Conservation (phyloP, 1,139 yeast genomes). For the Nakaseomyces kungkrabaensis region DNA sequence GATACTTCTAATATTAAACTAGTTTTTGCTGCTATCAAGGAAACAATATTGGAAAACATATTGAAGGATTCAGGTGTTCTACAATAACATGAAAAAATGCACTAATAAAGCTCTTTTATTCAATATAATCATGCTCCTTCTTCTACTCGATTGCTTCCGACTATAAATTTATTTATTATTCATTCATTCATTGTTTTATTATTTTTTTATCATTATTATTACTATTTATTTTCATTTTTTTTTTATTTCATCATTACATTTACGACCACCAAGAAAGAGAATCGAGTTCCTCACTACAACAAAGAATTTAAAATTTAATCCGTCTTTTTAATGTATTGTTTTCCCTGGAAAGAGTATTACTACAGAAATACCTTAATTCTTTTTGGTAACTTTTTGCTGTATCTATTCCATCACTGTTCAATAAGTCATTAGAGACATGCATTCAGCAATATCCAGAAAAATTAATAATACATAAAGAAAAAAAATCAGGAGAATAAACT, state of each 20-base stretch:
- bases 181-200: background rate
- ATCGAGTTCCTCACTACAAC: background rate
- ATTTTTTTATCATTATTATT: background rate
- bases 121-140: too few relatives aligned
- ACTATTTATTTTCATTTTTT: constrained; percentile 24
- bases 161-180: background rate
- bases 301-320: too few relatives aligned
- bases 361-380: too few relatives aligned
- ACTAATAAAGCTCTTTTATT: background rate
- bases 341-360: too few relatives aligned
- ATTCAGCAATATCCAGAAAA: too few relatives aligned
- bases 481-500: too few relatives aligned
- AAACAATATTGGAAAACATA: constrained; percentile 76
- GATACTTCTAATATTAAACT: constrained; percentile 81
- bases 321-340: too few relatives aligned
- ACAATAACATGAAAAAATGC: constrained; percentile 20
- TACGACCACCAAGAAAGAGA: constrained; percentile 3
- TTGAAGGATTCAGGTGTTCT: constrained; percentile 79
- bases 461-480: too few relatives aligned
- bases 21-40: constrained; percentile 87
- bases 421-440: too few relatives aligned
- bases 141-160: too few relatives aligned
- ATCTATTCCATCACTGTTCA: too few relatives aligned
- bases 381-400: too few relatives aligned
- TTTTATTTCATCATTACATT: constrained; percentile 4